Evolutionary conservation across 352 stramenopile genomes (phyloP), one percentile per base, ranked within the genome.

Genomic region (Pythium dissotocum): DNA sequence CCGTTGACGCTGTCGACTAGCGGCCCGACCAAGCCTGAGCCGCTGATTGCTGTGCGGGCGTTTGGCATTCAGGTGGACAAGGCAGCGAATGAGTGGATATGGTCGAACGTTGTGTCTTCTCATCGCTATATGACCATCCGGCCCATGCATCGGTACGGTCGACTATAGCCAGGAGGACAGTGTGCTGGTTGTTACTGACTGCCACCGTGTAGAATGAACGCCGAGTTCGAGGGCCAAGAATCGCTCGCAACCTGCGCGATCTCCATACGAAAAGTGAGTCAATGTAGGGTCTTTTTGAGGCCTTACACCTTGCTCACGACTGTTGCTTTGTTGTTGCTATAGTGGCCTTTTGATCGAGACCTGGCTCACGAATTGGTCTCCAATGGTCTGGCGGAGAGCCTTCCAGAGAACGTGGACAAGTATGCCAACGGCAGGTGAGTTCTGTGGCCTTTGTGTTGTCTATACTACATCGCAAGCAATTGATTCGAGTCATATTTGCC

Each of bases 11-110:
- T 53, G 18, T 53, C 46, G 6, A 74, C 55, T 53, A 63, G 57
- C 58, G 63, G 70, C 35, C 58, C 44, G 13, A 71, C 68, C 33
- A 55, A 63, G 18, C 35, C n/a, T 3, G 59, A 69, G 30, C 44
- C 55, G 6, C 48, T 93, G 53, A 67, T 95, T 8, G 83, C 83
- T 1, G 73, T 95, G 52, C 77, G 87, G 16, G 78, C 75, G 4
- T 93, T 93, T 58, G 87, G 87, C 1, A 75, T 93, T 1, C 79
- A 91, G 63, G 80, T 95, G 18, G 83, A 93, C 58, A 77, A 93
- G 62, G 81, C 61, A 59, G 78, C 87, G 4, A 68, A 91, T 12
- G 80, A 87, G 42, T 94, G 82, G 80, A 48, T 94, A 7, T 87
- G 71, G 67, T 69, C 77, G 12, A 93, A 90, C 54, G 73, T 90